Conservation (phyloP, 1,284 basidiomycete species). For the Sparassis latifolia region DNA sequence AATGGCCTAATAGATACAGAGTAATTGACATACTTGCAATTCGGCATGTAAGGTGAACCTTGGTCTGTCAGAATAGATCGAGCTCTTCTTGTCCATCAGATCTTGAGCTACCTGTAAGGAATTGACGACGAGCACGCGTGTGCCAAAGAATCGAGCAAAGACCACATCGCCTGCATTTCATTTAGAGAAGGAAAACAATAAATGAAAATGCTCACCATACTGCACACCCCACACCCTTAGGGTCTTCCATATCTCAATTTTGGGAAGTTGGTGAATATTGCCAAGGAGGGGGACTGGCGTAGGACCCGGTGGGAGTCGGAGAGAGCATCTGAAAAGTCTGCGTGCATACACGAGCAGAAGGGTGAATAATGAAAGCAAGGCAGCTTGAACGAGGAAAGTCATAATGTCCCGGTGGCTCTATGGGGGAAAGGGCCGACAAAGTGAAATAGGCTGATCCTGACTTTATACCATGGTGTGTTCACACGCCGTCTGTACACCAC, state of each 20-base stretch:
- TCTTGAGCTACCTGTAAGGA: constrained; percentile 9
- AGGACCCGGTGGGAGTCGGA: background rate
- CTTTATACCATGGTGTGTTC: no score
- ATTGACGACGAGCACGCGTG: constrained; percentile 6
- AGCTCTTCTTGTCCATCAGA: constrained; percentile 16
- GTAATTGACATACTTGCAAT: constrained; percentile 9
- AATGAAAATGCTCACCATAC: constrained; percentile 11
- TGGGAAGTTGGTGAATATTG: background rate
- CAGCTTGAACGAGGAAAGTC: no score
- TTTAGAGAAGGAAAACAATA: constrained; percentile 14
- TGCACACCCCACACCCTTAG: constrained; percentile 12
- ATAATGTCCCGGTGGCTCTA: no score
- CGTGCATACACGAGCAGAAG: no score
- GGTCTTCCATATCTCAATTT: background rate
- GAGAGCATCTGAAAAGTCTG: background rate
- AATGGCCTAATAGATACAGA: background rate
- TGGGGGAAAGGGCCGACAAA: no score
- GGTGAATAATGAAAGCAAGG: no score
- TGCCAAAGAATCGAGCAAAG: constrained; percentile 9
- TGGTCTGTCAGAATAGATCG: constrained; percentile 12
- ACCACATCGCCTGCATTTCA: constrained; percentile 18
- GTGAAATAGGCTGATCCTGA: no score
- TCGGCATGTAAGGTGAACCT: constrained; percentile 4
- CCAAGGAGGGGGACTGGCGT: background rate
- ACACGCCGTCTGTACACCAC: no score